Conservation (phyloP, 257 asterid genomes). For the Linaria vulgaris region DNA sequence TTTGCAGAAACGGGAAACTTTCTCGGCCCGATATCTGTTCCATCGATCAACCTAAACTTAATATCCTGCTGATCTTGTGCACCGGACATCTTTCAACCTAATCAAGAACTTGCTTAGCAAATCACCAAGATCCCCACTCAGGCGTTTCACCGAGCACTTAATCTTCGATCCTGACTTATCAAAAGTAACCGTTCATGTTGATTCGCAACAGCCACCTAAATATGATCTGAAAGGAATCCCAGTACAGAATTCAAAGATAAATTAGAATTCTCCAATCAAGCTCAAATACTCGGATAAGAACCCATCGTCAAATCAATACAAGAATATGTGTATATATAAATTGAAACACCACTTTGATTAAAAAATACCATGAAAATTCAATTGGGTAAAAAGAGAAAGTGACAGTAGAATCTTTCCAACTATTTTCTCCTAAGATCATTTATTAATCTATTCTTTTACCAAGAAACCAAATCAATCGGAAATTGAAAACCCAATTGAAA, state of each 20-base stretch:
- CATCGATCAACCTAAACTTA: constrained; percentile 86
- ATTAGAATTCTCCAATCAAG: constrained; percentile 25
- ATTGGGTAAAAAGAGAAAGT: constrained; percentile 18
- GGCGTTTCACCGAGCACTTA: constrained; percentile 32
- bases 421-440: too few species aligned
- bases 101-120: constrained; percentile 22
- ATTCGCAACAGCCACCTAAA: constrained; percentile 39
- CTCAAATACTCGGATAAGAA: constrained; percentile 33
- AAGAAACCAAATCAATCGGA: constrained; percentile 19
- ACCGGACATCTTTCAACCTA: constrained; percentile 49
- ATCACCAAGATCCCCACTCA: constrained; percentile 36
- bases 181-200: constrained; percentile 17
- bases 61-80: constrained; percentile 76
- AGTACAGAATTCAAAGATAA: too few species aligned
- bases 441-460: too few species aligned
- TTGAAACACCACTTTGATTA: neutral
- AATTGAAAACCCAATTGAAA: constrained; percentile 18
- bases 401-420: constrained; percentile 31
- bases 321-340: constrained; percentile 17
- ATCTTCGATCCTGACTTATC: constrained; percentile 24
- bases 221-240: too few species aligned
- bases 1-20: constrained; percentile 65
- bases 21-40: constrained; percentile 85
- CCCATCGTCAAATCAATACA: constrained; percentile 24
- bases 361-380: constrained; percentile 20